A percentile compares a stretch with the other conserved stretches of the same genome.
Evolutionary conservation across 1,139 yeast genomes (phyloP).

Genomic region (Lodderomyces oxycetoniae): DNA sequence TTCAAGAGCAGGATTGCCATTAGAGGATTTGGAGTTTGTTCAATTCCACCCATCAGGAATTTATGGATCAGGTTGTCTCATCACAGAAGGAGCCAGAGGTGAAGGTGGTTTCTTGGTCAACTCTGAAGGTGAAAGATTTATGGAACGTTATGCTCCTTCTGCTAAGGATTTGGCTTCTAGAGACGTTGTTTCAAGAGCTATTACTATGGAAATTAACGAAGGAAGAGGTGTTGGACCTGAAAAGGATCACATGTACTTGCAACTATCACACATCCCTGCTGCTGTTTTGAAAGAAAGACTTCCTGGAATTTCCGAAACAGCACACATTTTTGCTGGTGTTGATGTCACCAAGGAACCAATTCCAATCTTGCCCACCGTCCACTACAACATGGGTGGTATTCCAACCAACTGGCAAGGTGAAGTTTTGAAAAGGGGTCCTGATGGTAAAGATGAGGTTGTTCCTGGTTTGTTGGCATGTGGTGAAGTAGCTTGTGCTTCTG

Average conservation of each 20-base stretch:
- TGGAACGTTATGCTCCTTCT: slow-evolving; percentile 99
- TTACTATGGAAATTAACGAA: slow-evolving; percentile 96
- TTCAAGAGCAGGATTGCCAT: slow-evolving; percentile 94
- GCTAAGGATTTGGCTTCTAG: slow-evolving; percentile 98
- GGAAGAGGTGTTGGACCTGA: slow-evolving; percentile 99
- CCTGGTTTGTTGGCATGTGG: slow-evolving; percentile 97
- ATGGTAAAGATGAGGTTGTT: slow-evolving; percentile 87
- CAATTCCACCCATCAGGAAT: slow-evolving; percentile 99
- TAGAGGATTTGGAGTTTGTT: slow-evolving; percentile 95
- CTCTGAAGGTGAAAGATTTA: slow-evolving; percentile 98
- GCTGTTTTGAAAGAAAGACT: slow-evolving; percentile 89
- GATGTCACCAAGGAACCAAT: slow-evolving; percentile 99
- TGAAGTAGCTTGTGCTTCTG: slow-evolving; percentile 98
- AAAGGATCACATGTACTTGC: slow-evolving; percentile 93
- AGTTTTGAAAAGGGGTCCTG: slow-evolving; percentile 74
- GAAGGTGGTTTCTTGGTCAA: slow-evolving; percentile 97
- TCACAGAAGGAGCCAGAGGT: slow-evolving; percentile 99
- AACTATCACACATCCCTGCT: slow-evolving; percentile 91
- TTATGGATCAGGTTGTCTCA: slow-evolving; percentile 97
- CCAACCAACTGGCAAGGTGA: slow-evolving; percentile 98
- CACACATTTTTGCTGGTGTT: slow-evolving; percentile 97
- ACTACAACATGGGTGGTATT: slow-evolving; percentile 99
- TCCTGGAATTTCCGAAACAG: slow-evolving; percentile 99
- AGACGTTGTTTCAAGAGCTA: slow-evolving; percentile 97
- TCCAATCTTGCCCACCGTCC: slow-evolving; percentile 97